phyloP scores from a whole-genome alignment of 306 rosid genomes.

The Trifolium repens region DNA sequence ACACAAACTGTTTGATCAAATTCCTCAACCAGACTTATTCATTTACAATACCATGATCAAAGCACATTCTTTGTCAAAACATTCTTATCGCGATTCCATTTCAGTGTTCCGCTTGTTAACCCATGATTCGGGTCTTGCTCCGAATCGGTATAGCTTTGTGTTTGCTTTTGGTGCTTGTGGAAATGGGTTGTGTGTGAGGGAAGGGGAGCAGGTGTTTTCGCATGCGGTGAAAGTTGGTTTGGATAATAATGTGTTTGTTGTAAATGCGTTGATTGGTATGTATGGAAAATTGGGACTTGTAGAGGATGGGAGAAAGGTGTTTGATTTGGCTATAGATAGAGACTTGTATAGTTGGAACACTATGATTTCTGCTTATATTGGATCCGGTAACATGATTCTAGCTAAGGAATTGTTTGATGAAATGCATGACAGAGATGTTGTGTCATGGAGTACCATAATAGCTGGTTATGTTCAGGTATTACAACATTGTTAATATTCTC shows the following conservation, averaged over 20 bases:
- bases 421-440: constrained; percentile 66
- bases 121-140: constrained; percentile 37
- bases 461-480: constrained; percentile 79
- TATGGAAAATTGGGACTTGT: constrained; percentile 57
- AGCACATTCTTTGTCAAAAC: constrained; percentile 49
- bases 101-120: constrained; percentile 41
- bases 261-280: constrained; percentile 66
- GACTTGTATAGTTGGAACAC: constrained; percentile 78
- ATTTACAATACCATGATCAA: constrained; percentile 65
- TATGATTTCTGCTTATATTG: constrained; percentile 56
- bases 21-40: constrained; percentile 60
- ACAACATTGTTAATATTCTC: neutral
- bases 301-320: constrained; percentile 56
- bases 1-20: constrained; percentile 60
- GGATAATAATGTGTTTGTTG: constrained; percentile 65
- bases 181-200: constrained; percentile 53
- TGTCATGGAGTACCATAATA: constrained; percentile 71
- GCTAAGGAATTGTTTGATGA: constrained; percentile 58
- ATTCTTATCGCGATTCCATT: constrained; percentile 49
- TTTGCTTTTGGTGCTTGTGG: constrained; percentile 61
- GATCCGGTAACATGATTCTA: constrained; percentile 48
- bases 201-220: constrained; percentile 60
- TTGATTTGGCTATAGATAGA: constrained; percentile 45
- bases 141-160: constrained; percentile 63
- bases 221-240: constrained; percentile 60